A percentile compares a stretch with the other conserved stretches of the same genome.
Conservation (phyloP, 1,139 yeast species). For the Blastobotrys apis region DNA sequence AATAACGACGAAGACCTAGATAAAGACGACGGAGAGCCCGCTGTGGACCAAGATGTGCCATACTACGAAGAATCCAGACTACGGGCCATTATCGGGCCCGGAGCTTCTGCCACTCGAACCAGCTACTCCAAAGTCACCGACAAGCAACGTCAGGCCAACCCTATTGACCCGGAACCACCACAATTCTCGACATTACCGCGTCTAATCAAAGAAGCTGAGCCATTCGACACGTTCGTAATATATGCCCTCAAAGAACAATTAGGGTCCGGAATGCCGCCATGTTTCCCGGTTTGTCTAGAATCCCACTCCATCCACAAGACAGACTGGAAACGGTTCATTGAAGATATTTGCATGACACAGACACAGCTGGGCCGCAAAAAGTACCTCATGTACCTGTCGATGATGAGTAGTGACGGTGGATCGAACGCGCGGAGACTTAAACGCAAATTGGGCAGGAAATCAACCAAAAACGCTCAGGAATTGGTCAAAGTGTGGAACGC, state of each 20-base stretch:
- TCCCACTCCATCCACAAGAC: not conserved
- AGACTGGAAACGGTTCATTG: conserved; percentile 14
- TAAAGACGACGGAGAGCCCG: not conserved
- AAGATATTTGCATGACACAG: conserved; percentile 12
- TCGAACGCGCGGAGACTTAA: not conserved
- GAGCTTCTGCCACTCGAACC: conserved; percentile 1
- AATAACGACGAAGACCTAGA: not conserved
- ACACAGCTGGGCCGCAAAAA: not conserved
- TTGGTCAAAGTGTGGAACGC: conserved; percentile 13
- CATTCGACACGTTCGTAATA: conserved; percentile 9
- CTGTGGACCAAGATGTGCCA: not conserved
- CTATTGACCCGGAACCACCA: conserved; percentile 10
- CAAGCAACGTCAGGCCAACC: not conserved
- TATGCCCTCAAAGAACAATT: conserved; percentile 8
- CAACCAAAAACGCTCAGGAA: conserved; percentile 2
- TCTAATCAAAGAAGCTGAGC: not conserved
- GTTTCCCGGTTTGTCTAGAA: conserved; percentile 5
- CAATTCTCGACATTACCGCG: conserved; percentile 1
- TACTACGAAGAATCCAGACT: conserved; percentile 9
- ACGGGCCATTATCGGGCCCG: conserved; percentile 2
- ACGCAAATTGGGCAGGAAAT: not conserved
- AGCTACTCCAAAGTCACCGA: not conserved
- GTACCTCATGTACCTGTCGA: not conserved
- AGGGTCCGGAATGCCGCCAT: conserved; percentile 10
- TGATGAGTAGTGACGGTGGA: conserved; percentile 4